A percentile compares a stretch with the other conserved stretches of the same genome.
Evolutionary conservation across 352 stramenopile species (phyloP).

Genomic region (Pythium guiyangense): DNA sequence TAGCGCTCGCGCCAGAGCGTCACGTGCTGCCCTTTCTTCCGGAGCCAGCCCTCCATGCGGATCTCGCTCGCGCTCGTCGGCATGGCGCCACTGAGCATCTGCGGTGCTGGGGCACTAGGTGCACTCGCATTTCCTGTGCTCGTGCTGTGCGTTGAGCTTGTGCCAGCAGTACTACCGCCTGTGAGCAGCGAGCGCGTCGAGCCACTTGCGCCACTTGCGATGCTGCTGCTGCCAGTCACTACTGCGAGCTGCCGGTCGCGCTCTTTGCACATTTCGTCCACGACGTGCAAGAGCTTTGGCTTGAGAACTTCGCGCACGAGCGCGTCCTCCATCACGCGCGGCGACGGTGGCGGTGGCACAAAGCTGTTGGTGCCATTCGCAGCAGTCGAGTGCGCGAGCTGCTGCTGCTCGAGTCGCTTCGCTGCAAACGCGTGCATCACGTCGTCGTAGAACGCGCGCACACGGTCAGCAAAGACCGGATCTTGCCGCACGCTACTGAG

Average conservation of each 20-base stretch:
- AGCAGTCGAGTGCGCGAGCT: not conserved
- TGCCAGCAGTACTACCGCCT: not conserved
- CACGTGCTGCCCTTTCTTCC: slow-evolving; percentile 84
- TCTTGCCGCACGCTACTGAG: slow-evolving; percentile 20
- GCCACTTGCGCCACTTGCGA: not conserved
- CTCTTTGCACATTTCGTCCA: slow-evolving; percentile 73
- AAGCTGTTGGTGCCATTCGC: not conserved
- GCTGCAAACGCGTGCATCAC: slow-evolving; percentile 42
- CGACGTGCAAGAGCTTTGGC: slow-evolving; percentile 64
- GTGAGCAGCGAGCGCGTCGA: slow-evolving; percentile 6
- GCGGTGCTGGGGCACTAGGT: no score
- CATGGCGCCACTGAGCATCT: slow-evolving; percentile 4
- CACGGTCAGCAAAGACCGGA: slow-evolving; percentile 39
- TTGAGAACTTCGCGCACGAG: slow-evolving; percentile 70
- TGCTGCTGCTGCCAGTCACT: slow-evolving; percentile 1
- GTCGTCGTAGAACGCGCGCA: slow-evolving; percentile 54
- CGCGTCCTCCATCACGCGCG: slow-evolving; percentile 44
- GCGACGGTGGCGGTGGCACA: slow-evolving; percentile 4
- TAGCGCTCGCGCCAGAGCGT: slow-evolving; percentile 85
- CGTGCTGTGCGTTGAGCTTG: slow-evolving; percentile 1
- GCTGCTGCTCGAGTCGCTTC: slow-evolving; percentile 15
- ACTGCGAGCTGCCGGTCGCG: slow-evolving; percentile 32
- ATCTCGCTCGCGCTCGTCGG: slow-evolving; percentile 60
- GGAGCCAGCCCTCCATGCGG: slow-evolving; percentile 81
- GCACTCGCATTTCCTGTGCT: not conserved